phyloP scores from a whole-genome alignment of 306 rosid species.

The Potentilla sterilis region DNA sequence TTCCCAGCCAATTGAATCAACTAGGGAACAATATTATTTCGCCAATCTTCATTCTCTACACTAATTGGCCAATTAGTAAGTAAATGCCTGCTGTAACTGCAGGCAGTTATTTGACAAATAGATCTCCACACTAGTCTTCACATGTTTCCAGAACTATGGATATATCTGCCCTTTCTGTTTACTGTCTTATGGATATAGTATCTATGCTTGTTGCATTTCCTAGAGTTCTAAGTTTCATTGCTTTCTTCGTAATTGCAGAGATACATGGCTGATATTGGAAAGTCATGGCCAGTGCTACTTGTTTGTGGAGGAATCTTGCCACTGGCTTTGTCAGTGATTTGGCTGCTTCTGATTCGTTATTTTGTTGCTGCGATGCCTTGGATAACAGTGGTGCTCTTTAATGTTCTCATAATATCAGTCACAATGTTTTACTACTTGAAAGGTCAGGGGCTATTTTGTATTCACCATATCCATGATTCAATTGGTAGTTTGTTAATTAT shows the following conservation, averaged over 20 bases:
- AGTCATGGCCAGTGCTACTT: slow-evolving; percentile 91
- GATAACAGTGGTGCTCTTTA: slow-evolving; percentile 78
- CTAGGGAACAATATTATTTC: not conserved
- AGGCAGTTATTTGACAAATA: not conserved
- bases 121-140: not conserved
- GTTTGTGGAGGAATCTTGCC: slow-evolving; percentile 97
- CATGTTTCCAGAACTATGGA: not conserved
- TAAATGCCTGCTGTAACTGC: not conserved
- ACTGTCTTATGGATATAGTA: not conserved
- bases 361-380: slow-evolving; percentile 97
- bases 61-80: not conserved
- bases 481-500: not conserved
- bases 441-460: slow-evolving; percentile 51
- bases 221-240: not conserved
- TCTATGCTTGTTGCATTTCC: not conserved
- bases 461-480: not conserved
- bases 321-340: slow-evolving; percentile 80
- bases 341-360: slow-evolving; percentile 94
- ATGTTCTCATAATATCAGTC: slow-evolving; percentile 74
- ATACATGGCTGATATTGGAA: slow-evolving; percentile 97
- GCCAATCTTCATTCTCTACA: not conserved
- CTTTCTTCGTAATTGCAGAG: slow-evolving; percentile 52
- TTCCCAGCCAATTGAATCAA: slow-evolving; percentile 10
- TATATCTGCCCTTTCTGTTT: not conserved
- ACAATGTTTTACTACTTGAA: slow-evolving; percentile 84